Evolutionary conservation across 78 protist genomes (phyloP).

Genomic region (Neovahlkampfia damariscottae): DNA sequence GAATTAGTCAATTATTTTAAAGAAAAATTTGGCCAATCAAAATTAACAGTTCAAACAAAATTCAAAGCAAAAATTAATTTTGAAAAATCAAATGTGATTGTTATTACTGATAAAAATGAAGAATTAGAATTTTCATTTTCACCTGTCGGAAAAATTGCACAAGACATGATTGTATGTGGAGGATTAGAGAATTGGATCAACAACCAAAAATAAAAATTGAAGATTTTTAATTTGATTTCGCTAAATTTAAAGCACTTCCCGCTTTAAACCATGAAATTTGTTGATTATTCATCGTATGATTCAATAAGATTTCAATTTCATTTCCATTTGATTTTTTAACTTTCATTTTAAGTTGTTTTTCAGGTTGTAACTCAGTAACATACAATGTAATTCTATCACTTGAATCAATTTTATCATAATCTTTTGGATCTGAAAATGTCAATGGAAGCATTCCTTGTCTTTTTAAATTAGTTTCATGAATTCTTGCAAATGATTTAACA

Average conservation of each 20-base stretch:
- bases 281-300: constrained; percentile 82
- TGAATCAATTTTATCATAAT: constrained; percentile 40
- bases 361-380: constrained; percentile 1
- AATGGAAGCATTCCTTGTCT: constrained; percentile 88
- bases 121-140: not conserved
- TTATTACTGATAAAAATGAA: not conserved
- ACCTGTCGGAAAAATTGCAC: constrained; percentile 19
- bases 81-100: too few relatives aligned
- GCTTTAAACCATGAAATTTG: constrained; percentile 88
- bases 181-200: constrained; percentile 37
- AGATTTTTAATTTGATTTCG: too few relatives aligned
- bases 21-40: not conserved
- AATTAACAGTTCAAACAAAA: not conserved
- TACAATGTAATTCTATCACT: not conserved
- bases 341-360: not conserved
- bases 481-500: constrained; percentile 84
- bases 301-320: constrained; percentile 32
- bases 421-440: constrained; percentile 75
- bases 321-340: too few relatives aligned
- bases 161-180: constrained; percentile 38
- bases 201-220: too few relatives aligned
- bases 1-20: not conserved
- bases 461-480: constrained; percentile 93
- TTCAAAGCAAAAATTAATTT: not conserved
- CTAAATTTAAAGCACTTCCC: constrained; percentile 82